A percentile compares a stretch with the other conserved stretches of the same genome.
phyloP scores from a whole-genome alignment of 306 rosid genomes.

The Hippophae tibetana region DNA sequence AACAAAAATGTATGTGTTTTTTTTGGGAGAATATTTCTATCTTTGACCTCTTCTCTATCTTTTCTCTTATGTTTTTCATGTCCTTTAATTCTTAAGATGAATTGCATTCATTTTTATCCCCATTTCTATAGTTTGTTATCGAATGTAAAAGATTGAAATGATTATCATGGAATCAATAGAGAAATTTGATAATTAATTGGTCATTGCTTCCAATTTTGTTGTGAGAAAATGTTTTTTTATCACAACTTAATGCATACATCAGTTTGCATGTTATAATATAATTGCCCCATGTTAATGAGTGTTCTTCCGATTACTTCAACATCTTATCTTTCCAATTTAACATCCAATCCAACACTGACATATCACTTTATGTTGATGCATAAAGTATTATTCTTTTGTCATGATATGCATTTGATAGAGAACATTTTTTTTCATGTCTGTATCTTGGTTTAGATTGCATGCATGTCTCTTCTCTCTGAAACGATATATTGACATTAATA shows the following conservation, averaged over 20 bases:
- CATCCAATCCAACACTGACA: no score
- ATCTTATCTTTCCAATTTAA: no score
- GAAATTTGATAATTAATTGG: background rate
- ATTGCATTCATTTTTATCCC: background rate
- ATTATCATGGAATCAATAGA: background rate
- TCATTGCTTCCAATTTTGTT: no score
- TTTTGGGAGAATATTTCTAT: background rate
- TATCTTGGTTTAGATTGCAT: background rate
- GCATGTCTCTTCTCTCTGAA: slow-evolving; percentile 19
- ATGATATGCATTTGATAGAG: background rate
- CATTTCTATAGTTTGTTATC: background rate
- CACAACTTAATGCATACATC: no score
- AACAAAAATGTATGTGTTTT: no score
- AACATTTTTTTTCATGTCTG: background rate
- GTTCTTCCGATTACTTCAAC: no score
- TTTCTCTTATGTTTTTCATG: background rate
- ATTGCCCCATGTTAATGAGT: no score
- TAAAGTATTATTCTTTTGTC: background rate
- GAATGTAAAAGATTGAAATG: background rate
- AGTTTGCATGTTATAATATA: no score
- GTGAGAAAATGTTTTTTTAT: no score
- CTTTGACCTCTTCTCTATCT: background rate
- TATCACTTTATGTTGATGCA: no score
- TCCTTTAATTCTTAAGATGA: no score
- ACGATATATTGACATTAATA: slow-evolving; percentile 22